A percentile compares a stretch with the other conserved stretches of the same genome.
phyloP scores from a whole-genome alignment of 768 basidiomycete genomes.

The Basidioascus undulatus region DNA sequence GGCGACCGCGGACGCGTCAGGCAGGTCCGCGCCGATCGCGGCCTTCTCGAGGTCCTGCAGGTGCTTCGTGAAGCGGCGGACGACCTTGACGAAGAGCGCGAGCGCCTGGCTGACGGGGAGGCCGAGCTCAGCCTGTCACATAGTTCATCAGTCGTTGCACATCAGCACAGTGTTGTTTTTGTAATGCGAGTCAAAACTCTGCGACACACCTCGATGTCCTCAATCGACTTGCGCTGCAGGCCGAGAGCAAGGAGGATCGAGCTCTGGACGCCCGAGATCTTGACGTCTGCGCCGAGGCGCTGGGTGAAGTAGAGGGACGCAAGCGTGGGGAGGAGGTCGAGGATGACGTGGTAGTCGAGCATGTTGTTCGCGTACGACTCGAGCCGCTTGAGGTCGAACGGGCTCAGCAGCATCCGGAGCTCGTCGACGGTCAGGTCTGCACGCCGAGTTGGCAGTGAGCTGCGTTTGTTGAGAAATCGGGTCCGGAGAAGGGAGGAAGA shows the following conservation, averaged over 20 bases:
- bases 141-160: background rate
- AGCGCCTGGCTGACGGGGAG: conserved; percentile 67
- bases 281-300: conserved; percentile 31
- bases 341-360: conserved; percentile 86
- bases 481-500: conserved; percentile 19
- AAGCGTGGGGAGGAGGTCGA: conserved; percentile 66
- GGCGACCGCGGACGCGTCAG: conserved; percentile 9
- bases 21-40: conserved; percentile 30
- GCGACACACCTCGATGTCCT: conserved; percentile 53
- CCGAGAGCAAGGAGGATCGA: conserved; percentile 76
- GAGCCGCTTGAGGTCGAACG: conserved; percentile 86
- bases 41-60: conserved; percentile 57
- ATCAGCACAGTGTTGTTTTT: background rate
- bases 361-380: conserved; percentile 77
- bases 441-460: conserved; percentile 14
- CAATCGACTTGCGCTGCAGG: conserved; percentile 65
- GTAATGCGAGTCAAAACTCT: background rate
- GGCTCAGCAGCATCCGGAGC: conserved; percentile 41
- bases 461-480: conserved; percentile 21
- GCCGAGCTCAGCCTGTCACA: conserved; percentile 41
- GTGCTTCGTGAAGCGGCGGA: conserved; percentile 56
- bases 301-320: conserved; percentile 65
- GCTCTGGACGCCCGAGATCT: conserved; percentile 66
- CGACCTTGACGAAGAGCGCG: conserved; percentile 71
- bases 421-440: conserved; percentile 28